Evolutionary conservation across 495 filamentous ascomycete genomes (phyloP).

Genomic region (Cairneyella variabilis): DNA sequence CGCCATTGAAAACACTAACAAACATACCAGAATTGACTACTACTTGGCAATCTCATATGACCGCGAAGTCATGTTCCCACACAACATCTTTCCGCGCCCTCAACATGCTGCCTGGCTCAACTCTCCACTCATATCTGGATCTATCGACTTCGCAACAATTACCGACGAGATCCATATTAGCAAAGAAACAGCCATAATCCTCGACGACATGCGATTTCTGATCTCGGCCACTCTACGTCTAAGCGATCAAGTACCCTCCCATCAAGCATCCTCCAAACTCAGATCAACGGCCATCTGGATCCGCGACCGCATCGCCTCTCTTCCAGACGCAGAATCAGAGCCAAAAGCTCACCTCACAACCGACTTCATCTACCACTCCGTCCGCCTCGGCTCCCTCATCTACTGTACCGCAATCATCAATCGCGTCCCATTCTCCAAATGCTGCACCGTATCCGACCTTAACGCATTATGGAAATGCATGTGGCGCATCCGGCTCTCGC

Average conservation of each 20-base stretch:
- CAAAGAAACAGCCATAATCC: conserved; percentile 13
- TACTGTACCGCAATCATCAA: conserved; percentile 15
- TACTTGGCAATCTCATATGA: conserved; percentile 11
- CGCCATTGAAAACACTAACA: background rate
- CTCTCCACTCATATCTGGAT: background rate
- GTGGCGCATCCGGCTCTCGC: conserved; percentile 18
- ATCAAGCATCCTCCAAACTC: conserved; percentile 8
- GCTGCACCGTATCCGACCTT: conserved; percentile 8
- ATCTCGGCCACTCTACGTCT: background rate
- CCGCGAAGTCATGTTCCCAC: conserved; percentile 1
- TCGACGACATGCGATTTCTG: conserved; percentile 20
- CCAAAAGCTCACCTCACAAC: background rate
- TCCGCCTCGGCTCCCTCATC: conserved; percentile 12
- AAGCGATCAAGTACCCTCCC: background rate
- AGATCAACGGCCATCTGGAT: conserved; percentile 12
- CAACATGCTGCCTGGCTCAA: background rate
- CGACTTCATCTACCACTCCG: conserved; percentile 14
- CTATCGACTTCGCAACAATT: background rate
- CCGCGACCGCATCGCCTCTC: background rate
- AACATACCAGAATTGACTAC: conserved; percentile 12
- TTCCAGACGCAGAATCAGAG: conserved; percentile 2
- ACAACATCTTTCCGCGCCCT: background rate
- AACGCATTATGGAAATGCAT: conserved; percentile 13
- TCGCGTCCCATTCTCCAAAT: conserved; percentile 9
- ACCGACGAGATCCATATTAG: conserved; percentile 1